phyloP scores from a whole-genome alignment of 2,329 filamentous ascomycete genomes.

The Tricladium varicosporioides region DNA sequence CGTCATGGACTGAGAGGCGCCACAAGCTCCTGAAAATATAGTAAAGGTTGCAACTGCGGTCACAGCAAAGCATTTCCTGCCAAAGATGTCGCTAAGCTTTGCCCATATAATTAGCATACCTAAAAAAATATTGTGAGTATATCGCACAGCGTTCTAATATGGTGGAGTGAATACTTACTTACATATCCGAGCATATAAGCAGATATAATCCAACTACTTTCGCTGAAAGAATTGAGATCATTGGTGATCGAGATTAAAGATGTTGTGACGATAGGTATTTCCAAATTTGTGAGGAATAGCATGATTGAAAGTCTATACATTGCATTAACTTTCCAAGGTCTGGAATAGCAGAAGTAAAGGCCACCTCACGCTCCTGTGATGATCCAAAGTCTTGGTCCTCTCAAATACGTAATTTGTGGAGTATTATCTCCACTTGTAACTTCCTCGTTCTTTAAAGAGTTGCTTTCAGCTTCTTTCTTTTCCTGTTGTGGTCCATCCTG shows the following conservation, averaged over 20 bases:
- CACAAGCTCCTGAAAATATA: constrained; percentile 7
- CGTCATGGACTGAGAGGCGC: constrained; percentile 12
- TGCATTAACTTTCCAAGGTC: no score
- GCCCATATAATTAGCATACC: constrained; percentile 9
- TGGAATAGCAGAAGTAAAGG: no score
- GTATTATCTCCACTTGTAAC: no score
- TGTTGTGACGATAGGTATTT: constrained; percentile 9
- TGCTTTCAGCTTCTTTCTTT: no score
- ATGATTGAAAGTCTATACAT: background rate
- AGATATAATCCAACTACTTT: constrained; percentile 3
- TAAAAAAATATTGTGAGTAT: background rate
- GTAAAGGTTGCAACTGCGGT: constrained; percentile 1
- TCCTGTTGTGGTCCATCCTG: no score
- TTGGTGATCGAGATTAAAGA: constrained; percentile 2
- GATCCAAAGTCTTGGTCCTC: no score
- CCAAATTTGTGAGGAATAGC: constrained; percentile 8
- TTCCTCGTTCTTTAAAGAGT: no score
- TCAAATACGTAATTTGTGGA: no score
- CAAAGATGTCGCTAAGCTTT: constrained; percentile 8
- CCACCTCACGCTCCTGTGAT: no score
- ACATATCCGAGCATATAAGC: constrained; percentile 2
- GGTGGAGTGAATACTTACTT: background rate
- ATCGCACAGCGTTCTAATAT: background rate
- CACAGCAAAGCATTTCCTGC: constrained; percentile 2
- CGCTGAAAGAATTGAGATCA: constrained; percentile 1